Evolutionary conservation across 2,329 filamentous ascomycete species (phyloP), one percentile per base, ranked within the genome.

Genomic region (Stylonectria norvegica): DNA sequence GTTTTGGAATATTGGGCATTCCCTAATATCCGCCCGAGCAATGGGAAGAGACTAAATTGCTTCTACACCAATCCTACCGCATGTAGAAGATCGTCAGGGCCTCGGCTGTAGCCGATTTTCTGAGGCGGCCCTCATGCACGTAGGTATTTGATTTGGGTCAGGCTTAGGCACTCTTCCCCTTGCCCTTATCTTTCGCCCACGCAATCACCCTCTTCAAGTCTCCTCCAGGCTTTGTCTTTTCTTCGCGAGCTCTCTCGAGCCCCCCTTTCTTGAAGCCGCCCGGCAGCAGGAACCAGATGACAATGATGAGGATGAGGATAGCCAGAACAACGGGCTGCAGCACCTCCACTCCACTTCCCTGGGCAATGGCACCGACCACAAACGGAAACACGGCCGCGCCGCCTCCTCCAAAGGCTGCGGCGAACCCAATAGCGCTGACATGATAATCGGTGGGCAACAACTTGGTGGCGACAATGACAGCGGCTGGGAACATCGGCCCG

Each of bases 351-450:
- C 79, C 78, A 42, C 68, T 72, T 30, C 60, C 68, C 48, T 78
- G 68, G 3, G 84, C 81, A 56, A 87, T 80, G 3, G 81, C 82
- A 3, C 84, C 85, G 1, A 86, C 78, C 0, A 76, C 75, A 71
- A 89, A 70, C 32, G 85, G 72, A 62, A 86, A 60, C 12, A 82
- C 55, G 1, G 85, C 83, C 1, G 83, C 86, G 0, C 88, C 88
- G 2, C 75, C 76, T 0, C 85, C 83, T 3, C 88, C 88, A 60
- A 91, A 81, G 0, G 87, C 86, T 1, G 85, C 81, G 0, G 84
- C 83, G 53, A 94, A 91, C 0, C 88, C 87, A 47, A 94, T 87
- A 0, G 83, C 81, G n/a, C 77, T 79, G 29, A 93, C 85, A 55
- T 94, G 89, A 18, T 89, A 68, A 44, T 86, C 75, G 27, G 71